phyloP scores from a whole-genome alignment of 768 basidiomycete species.

The Lentinus tigrinus region DNA sequence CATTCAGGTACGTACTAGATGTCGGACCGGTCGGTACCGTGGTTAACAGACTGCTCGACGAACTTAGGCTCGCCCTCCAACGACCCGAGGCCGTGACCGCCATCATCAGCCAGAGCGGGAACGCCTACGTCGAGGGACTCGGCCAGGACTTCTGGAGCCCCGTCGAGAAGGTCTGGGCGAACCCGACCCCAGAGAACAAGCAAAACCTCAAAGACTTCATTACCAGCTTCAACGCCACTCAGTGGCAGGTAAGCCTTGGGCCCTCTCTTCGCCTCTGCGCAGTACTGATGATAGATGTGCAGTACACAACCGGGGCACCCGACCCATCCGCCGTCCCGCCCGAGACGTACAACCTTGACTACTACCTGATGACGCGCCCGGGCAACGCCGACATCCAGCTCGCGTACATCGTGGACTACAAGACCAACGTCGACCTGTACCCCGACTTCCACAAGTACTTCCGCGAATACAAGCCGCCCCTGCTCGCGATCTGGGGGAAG shows the following conservation, averaged over 20 bases:
- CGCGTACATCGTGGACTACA: slow-evolving; percentile 41
- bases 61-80: slow-evolving; percentile 37
- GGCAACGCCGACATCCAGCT: slow-evolving; percentile 44
- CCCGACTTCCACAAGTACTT: slow-evolving; percentile 46
- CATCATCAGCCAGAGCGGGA: slow-evolving; percentile 49
- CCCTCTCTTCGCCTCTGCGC: not conserved
- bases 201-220: slow-evolving; percentile 25
- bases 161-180: slow-evolving; percentile 33
- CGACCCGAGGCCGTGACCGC: slow-evolving; percentile 42
- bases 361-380: slow-evolving; percentile 37
- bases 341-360: slow-evolving; percentile 44
- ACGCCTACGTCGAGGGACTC: slow-evolving; percentile 46
- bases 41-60: not conserved
- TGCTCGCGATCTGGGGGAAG: slow-evolving; percentile 49
- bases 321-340: slow-evolving; percentile 35
- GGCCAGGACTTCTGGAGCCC: slow-evolving; percentile 38
- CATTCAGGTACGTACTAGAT: slow-evolving; percentile 25
- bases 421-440: slow-evolving; percentile 42
- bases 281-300: not conserved
- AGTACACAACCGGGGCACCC: slow-evolving; percentile 40
- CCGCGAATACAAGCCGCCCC: slow-evolving; percentile 35
- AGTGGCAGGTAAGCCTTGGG: slow-evolving; percentile 26
- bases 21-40: not conserved
- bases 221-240: slow-evolving; percentile 31
- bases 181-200: slow-evolving; percentile 27